Evolutionary conservation across 148 eudicot species (phyloP), one percentile per base, ranked within the genome.

Genomic region (Spergularia marina): DNA sequence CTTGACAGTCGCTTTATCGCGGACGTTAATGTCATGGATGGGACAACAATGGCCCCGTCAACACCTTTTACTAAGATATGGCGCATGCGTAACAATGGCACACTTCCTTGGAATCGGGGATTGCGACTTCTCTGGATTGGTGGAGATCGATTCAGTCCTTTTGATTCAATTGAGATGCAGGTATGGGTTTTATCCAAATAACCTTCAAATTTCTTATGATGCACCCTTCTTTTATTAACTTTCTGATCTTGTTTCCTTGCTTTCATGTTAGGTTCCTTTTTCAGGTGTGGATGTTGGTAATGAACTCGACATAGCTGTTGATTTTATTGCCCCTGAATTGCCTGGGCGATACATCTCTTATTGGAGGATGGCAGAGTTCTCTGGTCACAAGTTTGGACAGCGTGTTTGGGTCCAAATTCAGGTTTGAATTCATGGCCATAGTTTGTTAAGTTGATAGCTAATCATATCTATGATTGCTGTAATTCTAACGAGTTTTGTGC

Each of bases 31-130:
- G 74, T 91, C 30, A 14, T 79, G 55, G 93, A 94, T 85, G 98
- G 93, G 51, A 90, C 97, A 55, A 25, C 79, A 25, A 85, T 94
- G 97, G 89, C 93, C 23, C 93, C 97, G 12, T 82, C 72, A 71
- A 86, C 95, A 1, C 88, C 85, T 58, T 94, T 94, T 75, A 94
- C 93, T 44, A 94, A 94, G 81, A 91, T 89, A 18, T 94, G 98
- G 98, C 80, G 88, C 74, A 85, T 94, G 90, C 87, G 79, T 80
- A 94, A 94, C 85, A 88, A 78, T 77, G 97, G 98, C 53, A 63
- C 73, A 14, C 39, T 77, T 60, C 76, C 81, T 21, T 94, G 98
- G 98, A 83, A 84, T 34, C 83, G 52, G 47, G 91, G 91, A 66
- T 71, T 89, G 9, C 87, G 77, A 72, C 83, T 94, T 71, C 59